Evolutionary conservation across 2,329 filamentous ascomycete genomes (phyloP).

Genomic region (Xylaria polymorpha): DNA sequence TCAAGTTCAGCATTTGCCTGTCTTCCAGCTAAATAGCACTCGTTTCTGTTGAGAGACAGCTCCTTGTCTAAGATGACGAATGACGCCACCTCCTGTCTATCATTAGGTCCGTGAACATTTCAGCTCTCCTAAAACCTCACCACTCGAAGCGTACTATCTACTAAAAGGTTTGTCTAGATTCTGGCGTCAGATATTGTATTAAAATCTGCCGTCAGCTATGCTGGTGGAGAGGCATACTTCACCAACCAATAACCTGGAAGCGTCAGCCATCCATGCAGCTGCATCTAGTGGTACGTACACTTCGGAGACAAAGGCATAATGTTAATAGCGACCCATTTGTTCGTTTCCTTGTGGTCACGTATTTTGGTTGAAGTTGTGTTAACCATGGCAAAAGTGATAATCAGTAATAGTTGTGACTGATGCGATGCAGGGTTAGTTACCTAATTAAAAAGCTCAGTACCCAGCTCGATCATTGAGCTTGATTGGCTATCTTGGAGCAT

Average conservation of each 20-base stretch:
- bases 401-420: background rate
- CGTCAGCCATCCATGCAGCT: background rate
- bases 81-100: background rate
- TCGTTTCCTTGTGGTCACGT: background rate
- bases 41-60: background rate
- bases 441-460: background rate
- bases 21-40: background rate
- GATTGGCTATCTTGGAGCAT: conserved; percentile 7
- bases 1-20: background rate
- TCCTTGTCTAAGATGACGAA: background rate
- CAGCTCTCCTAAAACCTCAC: background rate
- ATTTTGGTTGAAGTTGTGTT: background rate
- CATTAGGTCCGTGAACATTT: background rate
- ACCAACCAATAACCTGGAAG: background rate
- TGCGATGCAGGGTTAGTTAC: conserved; percentile 10
- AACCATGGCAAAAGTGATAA: background rate
- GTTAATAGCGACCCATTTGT: background rate
- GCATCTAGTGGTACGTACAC: background rate
- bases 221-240: background rate
- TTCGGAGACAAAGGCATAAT: background rate
- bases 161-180: background rate
- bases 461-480: conserved; percentile 7
- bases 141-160: background rate
- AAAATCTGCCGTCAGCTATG: conserved; percentile 31
- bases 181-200: conserved; percentile 9